Percentiles rank a stretch among this genome's conserved stretches.
phyloP scores from a whole-genome alignment of 1,139 yeast genomes.

The Magnusiomyces suaveolens region DNA sequence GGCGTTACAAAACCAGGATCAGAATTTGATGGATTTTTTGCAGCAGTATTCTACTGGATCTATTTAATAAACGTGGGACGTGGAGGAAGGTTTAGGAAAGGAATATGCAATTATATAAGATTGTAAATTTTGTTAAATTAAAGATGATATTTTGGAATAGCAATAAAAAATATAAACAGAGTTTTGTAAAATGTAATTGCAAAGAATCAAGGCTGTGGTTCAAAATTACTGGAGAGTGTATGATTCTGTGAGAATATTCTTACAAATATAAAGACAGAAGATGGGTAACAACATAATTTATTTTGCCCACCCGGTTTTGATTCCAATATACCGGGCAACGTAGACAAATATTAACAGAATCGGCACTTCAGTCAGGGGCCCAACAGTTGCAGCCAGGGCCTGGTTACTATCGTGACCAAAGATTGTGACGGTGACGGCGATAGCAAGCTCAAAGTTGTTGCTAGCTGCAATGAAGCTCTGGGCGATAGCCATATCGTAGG shows the following conservation, averaged over 20 bases:
- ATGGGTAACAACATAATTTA: too few species aligned
- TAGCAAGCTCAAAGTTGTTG: conserved; percentile 46
- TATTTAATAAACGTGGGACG: not conserved
- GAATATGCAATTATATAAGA: too few species aligned
- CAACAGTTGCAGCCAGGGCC: conserved; percentile 53
- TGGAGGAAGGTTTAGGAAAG: not conserved
- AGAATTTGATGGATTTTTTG: not conserved
- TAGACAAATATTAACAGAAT: conserved; percentile 39
- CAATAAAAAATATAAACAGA: too few species aligned
- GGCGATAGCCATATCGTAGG: conserved; percentile 40
- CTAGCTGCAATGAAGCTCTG: conserved; percentile 53
- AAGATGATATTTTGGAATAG: too few species aligned
- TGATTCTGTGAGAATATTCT: too few species aligned
- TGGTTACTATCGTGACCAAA: conserved; percentile 47
- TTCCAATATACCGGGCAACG: conserved; percentile 33
- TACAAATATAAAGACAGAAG: not conserved
- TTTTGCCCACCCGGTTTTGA: not conserved
- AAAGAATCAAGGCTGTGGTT: too few species aligned
- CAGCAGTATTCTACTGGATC: not conserved
- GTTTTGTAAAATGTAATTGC: too few species aligned
- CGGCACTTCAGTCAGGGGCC: conserved; percentile 51
- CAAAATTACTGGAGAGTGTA: too few species aligned
- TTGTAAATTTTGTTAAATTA: too few species aligned
- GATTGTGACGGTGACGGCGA: conserved; percentile 46
- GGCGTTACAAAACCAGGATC: not conserved